Evolutionary conservation across 2,329 filamentous ascomycete species (phyloP), one percentile per base, ranked within the genome.

Genomic region (Geoglossum cookeanum): DNA sequence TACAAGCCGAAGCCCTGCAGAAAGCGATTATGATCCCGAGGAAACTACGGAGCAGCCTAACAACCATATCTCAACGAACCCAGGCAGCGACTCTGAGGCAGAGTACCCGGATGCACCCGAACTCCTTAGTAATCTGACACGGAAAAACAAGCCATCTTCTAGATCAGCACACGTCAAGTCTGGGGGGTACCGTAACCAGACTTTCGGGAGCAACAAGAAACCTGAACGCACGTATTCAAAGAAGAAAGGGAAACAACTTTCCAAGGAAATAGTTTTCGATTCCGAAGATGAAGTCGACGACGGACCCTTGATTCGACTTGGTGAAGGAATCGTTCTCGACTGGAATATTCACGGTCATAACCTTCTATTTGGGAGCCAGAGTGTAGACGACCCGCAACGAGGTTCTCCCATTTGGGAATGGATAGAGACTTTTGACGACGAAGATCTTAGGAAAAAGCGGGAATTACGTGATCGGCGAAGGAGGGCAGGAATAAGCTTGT

Each of bases 261-360:
- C 49, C 9, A 53, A 33, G 48, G 48, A 53, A 37, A 9, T n/a
- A 17, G 30, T 32, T 17, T 53, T 17, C 6, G 49, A 53, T 53
- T 53, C 49, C n/a, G 49, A 53, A 8, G 49, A 53, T 11, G 49
- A 53, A 8, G 13, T 5, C 22, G 72, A 76, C 61, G 75, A 78
- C 15, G 79, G 79, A 3, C 80, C 84, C 0, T 72, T 94, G 45
- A 78, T 97, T 62, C 80, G 85, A 39, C 78, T 91, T 30, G 84
- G 86, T 55, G 92, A 98, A 68, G 87, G 80, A 29, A 81, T 98
- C 53, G 75, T 97, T 4, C 78, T 96, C 9, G 90, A 97, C 63
- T 98, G 91, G 90, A 79, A 75, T 48, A 73, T 80, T 6, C 75
- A 83, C 6, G 82, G 81, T 4, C 85, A 80, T 66, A 81, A 91